Evolutionary conservation across 306 rosid genomes (phyloP), one percentile per base, ranked within the genome.

Genomic region (Dalbergia cultrata): DNA sequence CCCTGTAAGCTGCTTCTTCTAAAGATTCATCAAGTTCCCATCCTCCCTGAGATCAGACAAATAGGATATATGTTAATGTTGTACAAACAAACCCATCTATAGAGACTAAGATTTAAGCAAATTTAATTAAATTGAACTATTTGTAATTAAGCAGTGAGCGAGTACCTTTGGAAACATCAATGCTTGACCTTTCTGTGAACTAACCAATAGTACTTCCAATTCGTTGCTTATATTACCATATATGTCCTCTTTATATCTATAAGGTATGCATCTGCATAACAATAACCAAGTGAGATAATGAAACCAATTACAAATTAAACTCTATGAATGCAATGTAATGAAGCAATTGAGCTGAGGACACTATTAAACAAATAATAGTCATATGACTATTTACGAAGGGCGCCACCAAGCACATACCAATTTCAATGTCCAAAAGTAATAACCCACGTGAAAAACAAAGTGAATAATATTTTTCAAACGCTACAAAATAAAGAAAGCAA

Each of bases 21-120:
- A 90, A 49, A 45, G 99, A 91, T 88, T 95, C 99, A 83, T 95
- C 99, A 76, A 95, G 85, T 65, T 95, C 99, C 99, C 99, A 95
- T 58, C 98, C 99, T 87, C 99, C 99, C 92, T 94, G 70, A 54
- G 9, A 47, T 34, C 6, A 54, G 44, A 47, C 4, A 9, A 77
- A 57, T 4, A n/a, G 0, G 0, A 37, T 34, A 16, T 52, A 44
- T 49, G 26, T 33, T 53, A 49, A 63, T 59, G 45, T 12, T 47
- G 18, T 8, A 33, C 5, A 8, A 34, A 45, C 2, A 49, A 61
- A 67, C 7, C 49, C 18, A 26, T 26, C 31, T 26, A 19, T 18
- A 0, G 8, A 17, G 7, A 31, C 26, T 50, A 34, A 67, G 26
- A 26, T 26, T 26, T 26, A 62, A 78, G 59, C 10, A 41, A 9